Conservation (phyloP, 768 basidiomycete species). For the Dentipellis sp. region DNA sequence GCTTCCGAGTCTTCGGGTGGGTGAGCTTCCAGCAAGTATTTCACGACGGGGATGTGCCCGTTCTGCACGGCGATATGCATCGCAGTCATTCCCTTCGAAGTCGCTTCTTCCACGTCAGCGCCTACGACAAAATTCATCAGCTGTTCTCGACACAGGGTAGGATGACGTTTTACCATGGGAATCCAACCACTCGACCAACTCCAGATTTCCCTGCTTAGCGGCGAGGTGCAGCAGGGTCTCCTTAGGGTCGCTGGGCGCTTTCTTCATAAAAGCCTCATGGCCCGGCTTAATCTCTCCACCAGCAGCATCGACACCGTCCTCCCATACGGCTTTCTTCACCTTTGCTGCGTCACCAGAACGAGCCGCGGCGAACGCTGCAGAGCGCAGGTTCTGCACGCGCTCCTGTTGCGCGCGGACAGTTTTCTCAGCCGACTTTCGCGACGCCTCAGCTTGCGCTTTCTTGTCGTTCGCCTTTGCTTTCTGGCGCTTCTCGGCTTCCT, state of each 20-base stretch:
- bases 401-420: conserved; percentile 36
- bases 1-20: conserved; percentile 44
- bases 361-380: conserved; percentile 57
- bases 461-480: conserved; percentile 44
- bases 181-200: conserved; percentile 61
- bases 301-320: conserved; percentile 57
- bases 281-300: conserved; percentile 60
- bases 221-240: conserved; percentile 70
- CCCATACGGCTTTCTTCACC: conserved; percentile 56
- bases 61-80: conserved; percentile 55
- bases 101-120: conserved; percentile 64
- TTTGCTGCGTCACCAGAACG: conserved; percentile 35
- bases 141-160: conserved; percentile 1
- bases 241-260: conserved; percentile 38
- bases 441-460: conserved; percentile 43
- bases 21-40: conserved; percentile 54
- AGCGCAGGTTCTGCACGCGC: conserved; percentile 46
- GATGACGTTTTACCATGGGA: conserved; percentile 47
- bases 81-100: conserved; percentile 47
- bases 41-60: conserved; percentile 43
- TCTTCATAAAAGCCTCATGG: conserved; percentile 40
- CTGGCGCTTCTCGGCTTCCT: conserved; percentile 48
- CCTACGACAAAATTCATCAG: conserved; percentile 29
- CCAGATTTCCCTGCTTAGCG: conserved; percentile 41
- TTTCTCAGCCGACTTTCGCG: conserved; percentile 41